Conservation (phyloP, 1,139 yeast species). For the Zygosaccharomyces pseudobailii region DNA sequence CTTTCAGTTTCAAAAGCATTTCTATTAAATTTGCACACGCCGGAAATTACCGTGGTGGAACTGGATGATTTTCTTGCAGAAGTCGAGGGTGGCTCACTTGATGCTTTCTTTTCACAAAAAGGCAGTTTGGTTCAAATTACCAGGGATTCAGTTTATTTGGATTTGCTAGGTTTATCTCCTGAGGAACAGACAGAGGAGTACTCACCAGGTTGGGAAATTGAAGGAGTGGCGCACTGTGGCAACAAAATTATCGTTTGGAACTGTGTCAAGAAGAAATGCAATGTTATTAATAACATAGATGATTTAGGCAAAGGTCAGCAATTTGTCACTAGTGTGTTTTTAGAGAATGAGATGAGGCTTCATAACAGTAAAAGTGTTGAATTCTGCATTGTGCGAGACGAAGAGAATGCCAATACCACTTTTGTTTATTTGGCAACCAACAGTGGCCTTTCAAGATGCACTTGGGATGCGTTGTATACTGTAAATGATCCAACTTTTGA, state of each 20-base stretch:
- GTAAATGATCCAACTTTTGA: background rate
- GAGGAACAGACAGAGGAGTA: slow-evolving; percentile 3
- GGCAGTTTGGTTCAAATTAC: slow-evolving; percentile 18
- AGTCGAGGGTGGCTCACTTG: slow-evolving; percentile 10
- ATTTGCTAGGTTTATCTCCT: slow-evolving; percentile 3
- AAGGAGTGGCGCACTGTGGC: slow-evolving; percentile 11
- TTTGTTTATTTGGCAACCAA: slow-evolving; percentile 5
- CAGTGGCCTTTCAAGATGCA: background rate
- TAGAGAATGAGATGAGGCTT: background rate
- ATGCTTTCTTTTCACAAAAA: slow-evolving; percentile 9
- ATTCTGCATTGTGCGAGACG: background rate
- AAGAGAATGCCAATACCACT: background rate
- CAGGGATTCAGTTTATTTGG: slow-evolving; percentile 7
- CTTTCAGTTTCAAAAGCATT: slow-evolving; percentile 8
- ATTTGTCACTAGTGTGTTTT: background rate
- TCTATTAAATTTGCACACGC: slow-evolving; percentile 6
- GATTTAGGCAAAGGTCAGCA: background rate
- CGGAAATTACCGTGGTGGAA: slow-evolving; percentile 13
- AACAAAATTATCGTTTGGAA: slow-evolving; percentile 20
- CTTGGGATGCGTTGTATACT: background rate
- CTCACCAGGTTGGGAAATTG: slow-evolving; percentile 12
- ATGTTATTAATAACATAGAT: slow-evolving; percentile 11
- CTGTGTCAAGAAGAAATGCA: slow-evolving; percentile 2
- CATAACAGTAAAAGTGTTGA: background rate
- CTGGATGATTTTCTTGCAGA: slow-evolving; percentile 19